Conservation (phyloP, 257 asterid species). For the Eustoma russellianum region DNA sequence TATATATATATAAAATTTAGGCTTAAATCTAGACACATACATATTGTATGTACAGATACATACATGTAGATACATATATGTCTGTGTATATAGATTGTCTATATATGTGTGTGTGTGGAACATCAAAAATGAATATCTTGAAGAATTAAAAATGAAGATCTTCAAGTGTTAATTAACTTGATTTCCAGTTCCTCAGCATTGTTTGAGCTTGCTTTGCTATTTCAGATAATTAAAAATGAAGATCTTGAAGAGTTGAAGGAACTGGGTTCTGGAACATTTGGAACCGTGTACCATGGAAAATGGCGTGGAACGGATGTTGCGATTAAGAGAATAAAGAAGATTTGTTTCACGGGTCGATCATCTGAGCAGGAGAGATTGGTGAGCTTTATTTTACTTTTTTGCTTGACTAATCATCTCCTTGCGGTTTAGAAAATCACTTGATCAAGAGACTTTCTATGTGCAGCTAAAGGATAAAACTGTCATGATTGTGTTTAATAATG, state of each 20-base stretch:
- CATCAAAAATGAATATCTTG: no score
- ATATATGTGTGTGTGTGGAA: no score
- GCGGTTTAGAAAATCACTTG: background rate
- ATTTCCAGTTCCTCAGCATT: background rate
- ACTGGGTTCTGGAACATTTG: constrained; percentile 92
- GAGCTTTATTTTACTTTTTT: constrained; percentile 12
- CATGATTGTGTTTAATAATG: background rate
- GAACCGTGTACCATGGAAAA: constrained; percentile 93
- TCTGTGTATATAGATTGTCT: no score
- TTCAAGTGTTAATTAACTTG: no score
- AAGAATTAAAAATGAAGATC: no score
- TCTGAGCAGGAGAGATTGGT: constrained; percentile 84
- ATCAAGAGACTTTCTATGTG: background rate
- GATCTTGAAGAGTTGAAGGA: constrained; percentile 95
- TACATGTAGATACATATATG: no score
- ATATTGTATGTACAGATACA: no score
- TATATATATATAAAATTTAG: no score
- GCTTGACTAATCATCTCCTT: background rate
- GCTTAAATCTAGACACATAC: no score
- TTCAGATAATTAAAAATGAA: constrained; percentile 62
- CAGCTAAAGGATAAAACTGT: background rate
- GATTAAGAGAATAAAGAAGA: constrained; percentile 82
- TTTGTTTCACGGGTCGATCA: constrained; percentile 82
- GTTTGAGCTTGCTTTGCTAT: constrained; percentile 8
- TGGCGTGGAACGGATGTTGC: constrained; percentile 98